Conservation (phyloP, 2,329 filamentous ascomycete species). For the Thelonectria rubi region DNA sequence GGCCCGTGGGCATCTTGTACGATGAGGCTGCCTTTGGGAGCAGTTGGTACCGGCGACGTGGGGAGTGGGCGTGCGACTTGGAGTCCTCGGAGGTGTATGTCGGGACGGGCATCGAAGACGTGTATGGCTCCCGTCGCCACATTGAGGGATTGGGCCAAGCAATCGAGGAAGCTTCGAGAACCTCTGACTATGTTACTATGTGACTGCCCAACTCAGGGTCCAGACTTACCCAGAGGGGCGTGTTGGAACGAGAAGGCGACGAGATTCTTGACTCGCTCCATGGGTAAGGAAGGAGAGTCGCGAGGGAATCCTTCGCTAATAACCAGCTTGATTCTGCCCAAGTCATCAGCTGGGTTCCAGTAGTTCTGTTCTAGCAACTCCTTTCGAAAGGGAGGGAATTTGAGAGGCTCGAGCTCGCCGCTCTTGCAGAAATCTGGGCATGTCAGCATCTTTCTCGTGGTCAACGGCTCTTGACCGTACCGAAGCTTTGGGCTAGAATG, state of each 20-base stretch:
- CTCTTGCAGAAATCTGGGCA: constrained; percentile 60
- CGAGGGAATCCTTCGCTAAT: constrained; percentile 77
- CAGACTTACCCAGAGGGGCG: constrained; percentile 73
- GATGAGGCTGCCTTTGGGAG: neutral
- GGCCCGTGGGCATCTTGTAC: constrained; percentile 11
- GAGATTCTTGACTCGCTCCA: constrained; percentile 76
- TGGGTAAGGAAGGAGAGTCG: constrained; percentile 59
- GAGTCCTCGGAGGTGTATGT: constrained; percentile 55
- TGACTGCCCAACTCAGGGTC: neutral
- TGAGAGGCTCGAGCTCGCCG: constrained; percentile 68
- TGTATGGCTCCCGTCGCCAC: constrained; percentile 64
- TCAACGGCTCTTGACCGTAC: constrained; percentile 39
- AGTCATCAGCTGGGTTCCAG: constrained; percentile 76
- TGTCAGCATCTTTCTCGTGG: constrained; percentile 1
- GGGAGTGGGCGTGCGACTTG: constrained; percentile 72
- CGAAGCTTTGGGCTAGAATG: constrained; percentile 56
- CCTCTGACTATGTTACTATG: constrained; percentile 53
- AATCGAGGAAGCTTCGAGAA: constrained; percentile 77
- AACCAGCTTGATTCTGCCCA: constrained; percentile 79
- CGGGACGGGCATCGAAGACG: constrained; percentile 53
- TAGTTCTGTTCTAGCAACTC: constrained; percentile 74
- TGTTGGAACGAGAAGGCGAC: constrained; percentile 87
- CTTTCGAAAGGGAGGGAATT: constrained; percentile 76
- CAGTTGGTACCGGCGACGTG: constrained; percentile 48
- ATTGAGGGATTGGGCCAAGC: constrained; percentile 81